A percentile compares a stretch with the other conserved stretches of the same genome.
phyloP scores from a whole-genome alignment of 345 rosid genomes.

The Salix exigua region DNA sequence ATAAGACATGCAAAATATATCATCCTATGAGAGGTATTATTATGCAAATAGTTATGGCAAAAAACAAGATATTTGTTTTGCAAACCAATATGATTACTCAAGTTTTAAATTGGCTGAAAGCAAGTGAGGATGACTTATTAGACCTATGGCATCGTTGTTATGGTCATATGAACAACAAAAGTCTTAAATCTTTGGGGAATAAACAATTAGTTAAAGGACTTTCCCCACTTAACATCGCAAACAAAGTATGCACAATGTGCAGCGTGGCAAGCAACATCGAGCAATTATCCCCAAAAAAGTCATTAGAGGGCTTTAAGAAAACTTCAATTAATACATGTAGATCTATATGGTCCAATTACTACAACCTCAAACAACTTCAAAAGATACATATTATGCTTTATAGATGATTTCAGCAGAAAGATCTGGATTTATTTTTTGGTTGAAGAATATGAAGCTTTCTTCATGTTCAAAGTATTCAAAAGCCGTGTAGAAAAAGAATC shows the following conservation, averaged over 20 bases:
- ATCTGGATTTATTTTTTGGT: background rate
- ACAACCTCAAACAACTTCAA: background rate
- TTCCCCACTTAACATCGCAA: no score
- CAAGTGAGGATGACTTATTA: background rate
- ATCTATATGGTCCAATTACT: background rate
- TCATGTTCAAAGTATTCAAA: background rate
- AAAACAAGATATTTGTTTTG: background rate
- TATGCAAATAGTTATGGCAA: background rate
- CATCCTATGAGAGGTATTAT: background rate
- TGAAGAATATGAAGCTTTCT: background rate
- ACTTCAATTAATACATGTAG: background rate
- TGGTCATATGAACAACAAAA: background rate
- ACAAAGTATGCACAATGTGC: no score
- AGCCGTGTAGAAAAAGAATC: background rate
- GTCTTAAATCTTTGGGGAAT: no score
- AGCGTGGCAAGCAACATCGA: no score
- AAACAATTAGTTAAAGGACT: no score
- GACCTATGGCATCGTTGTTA: background rate
- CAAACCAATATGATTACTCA: background rate
- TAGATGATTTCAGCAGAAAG: background rate
- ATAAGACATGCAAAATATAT: background rate
- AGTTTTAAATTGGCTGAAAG: accelerated
- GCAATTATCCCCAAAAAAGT: background rate
- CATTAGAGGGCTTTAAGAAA: background rate
- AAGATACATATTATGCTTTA: background rate